Percentiles rank a stretch among this genome's conserved stretches.
These are phyloP conservation scores for Schwanniomyces polymorphus DNA, from an alignment of 805 yeast species.

Conservation along the genomic window DNA sequence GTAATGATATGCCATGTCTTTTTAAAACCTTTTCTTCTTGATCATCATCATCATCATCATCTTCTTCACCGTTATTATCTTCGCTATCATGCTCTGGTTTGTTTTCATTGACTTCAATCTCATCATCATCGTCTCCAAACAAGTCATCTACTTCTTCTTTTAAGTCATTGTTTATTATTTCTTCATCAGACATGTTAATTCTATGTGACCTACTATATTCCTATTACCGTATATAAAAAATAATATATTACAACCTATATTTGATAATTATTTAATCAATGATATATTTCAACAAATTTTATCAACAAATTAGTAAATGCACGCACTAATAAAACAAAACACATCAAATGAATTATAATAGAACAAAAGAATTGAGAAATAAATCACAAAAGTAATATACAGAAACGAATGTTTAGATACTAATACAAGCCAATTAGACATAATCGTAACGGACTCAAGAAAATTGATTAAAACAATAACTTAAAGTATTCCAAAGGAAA, in stretches of 20 bases:
- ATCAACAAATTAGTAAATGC: background rate
- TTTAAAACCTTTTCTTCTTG: slow-evolving; percentile 34
- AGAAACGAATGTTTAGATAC: background rate
- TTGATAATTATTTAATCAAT: background rate
- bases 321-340: background rate
- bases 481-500: background rate
- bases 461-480: background rate
- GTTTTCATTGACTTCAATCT: slow-evolving; percentile 23
- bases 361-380: background rate
- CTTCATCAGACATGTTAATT: slow-evolving; percentile 25
- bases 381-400: background rate
- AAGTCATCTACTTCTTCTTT: slow-evolving; percentile 35
- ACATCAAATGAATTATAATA: background rate
- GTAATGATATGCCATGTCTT: slow-evolving; percentile 40
- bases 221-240: background rate
- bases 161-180: slow-evolving; percentile 10
- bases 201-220: background rate
- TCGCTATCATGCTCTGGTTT: slow-evolving; percentile 20
- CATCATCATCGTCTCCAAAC: slow-evolving; percentile 34
- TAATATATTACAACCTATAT: background rate
- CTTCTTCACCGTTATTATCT: slow-evolving; percentile 9
- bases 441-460: background rate
- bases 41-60: slow-evolving; percentile 30
- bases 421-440: background rate
- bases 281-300: background rate